Evolutionary conservation across 768 basidiomycete genomes (phyloP), one percentile per base, ranked within the genome.

Genomic region (Termitomyces heimii): DNA sequence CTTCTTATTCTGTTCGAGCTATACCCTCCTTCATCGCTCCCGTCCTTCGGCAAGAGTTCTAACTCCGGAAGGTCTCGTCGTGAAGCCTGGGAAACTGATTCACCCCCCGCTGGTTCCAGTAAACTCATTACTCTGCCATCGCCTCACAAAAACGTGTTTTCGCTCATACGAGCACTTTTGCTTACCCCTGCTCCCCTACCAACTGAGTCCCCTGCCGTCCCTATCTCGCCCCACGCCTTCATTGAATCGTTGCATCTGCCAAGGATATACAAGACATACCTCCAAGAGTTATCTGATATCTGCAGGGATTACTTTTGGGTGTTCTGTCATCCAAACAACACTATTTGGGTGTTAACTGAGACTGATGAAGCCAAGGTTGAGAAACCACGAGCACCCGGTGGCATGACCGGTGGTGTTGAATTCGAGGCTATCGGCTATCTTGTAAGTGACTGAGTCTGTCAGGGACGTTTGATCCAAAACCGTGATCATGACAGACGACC

Each of bases 341-440:
- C 86, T 0, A 85, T 98, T 51, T 98, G 96, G 96, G 77, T 85
- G 20, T 73, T 97, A 20, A 70, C 78, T 8, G 89, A 96, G 63
- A 88, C 91, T 2, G 92, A 98, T 67, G 88, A 93, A 67, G 81
- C 74, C 2, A 82, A 83, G 58, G 92, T 93, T 4, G 95, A 97
- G 72, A 89, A 86, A 66, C 94, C 94, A 14, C 80, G 89, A 56
- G 96, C 97, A 13, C 97, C 97, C 3, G 93, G 94, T 5, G 96
- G 97, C 16, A 98, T 98, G 86, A 98, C 97, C 0, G 97, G 96
- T 6, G 97, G 97, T 5, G 97, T 99, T 13, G 97, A 99, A 67
- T 95, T 88, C 67, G 97, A 99, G 73, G 96, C 96, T 4, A 96
- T 98, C 86, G 81, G 82, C 16, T 98, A 98, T 71, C 84, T 95